A percentile compares a stretch with the other conserved stretches of the same genome.
phyloP scores from a whole-genome alignment of 2,329 filamentous ascomycete genomes.

The Cladorrhinum sp. region DNA sequence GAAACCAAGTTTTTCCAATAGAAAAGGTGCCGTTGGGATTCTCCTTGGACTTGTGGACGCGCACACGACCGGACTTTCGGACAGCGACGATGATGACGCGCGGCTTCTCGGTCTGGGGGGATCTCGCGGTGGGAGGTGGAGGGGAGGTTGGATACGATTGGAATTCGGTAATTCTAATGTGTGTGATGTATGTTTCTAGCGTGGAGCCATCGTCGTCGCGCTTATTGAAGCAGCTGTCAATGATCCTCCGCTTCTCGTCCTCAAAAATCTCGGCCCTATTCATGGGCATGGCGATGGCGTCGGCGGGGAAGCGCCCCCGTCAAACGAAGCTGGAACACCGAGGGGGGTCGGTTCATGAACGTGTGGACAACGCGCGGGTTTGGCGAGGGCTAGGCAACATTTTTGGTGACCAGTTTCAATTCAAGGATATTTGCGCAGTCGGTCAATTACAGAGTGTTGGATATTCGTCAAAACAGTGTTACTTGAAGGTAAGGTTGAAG shows the following conservation, averaged over 20 bases:
- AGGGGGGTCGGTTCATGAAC: conserved; percentile 30
- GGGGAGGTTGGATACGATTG: conserved; percentile 77
- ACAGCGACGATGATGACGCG: conserved; percentile 92
- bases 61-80: conserved; percentile 84
- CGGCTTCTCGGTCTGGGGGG: conserved; percentile 74
- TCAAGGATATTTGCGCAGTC: not conserved
- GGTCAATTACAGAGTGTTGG: not conserved
- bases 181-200: conserved; percentile 94
- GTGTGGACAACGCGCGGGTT: not conserved
- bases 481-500: not conserved
- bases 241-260: conserved; percentile 92
- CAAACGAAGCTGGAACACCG: conserved; percentile 12
- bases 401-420: not conserved
- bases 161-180: conserved; percentile 89
- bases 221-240: conserved; percentile 91
- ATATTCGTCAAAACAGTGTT: not conserved
- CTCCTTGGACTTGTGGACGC: conserved; percentile 95
- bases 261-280: conserved; percentile 80
- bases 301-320: conserved; percentile 21
- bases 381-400: conserved; percentile 1
- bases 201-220: conserved; percentile 86
- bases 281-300: conserved; percentile 30
- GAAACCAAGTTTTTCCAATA: conserved; percentile 96
- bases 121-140: conserved; percentile 72
- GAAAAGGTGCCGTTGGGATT: conserved; percentile 93